Evolutionary conservation across 2,329 filamentous ascomycete genomes (phyloP).

Genomic region (Zelopaecilomyces penicillatus): DNA sequence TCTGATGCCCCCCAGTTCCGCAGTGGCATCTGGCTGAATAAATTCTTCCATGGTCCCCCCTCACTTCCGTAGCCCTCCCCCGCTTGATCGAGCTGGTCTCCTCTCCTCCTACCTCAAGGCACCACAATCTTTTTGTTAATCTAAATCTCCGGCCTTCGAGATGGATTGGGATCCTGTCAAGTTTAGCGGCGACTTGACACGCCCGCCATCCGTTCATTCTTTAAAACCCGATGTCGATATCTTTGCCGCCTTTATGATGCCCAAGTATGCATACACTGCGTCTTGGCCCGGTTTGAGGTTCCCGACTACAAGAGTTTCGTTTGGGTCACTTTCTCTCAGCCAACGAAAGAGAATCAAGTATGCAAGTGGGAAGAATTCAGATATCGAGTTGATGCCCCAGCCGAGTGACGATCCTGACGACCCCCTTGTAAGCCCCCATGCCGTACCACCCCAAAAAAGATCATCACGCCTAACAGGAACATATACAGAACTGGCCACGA

Average conservation of each 20-base stretch:
- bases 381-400: slow-evolving; percentile 43
- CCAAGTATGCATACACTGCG: neutral
- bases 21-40: no score
- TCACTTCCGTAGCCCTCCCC: no score
- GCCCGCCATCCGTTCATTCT: slow-evolving; percentile 8
- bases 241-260: slow-evolving; percentile 5
- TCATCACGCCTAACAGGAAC: neutral
- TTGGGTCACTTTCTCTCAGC: slow-evolving; percentile 8
- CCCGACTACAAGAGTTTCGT: slow-evolving; percentile 5
- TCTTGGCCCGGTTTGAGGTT: slow-evolving; percentile 2
- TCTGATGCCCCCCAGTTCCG: no score
- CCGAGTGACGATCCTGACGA: slow-evolving; percentile 47
- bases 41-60: no score
- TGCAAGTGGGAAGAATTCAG: slow-evolving; percentile 33
- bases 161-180: slow-evolving; percentile 7
- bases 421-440: slow-evolving; percentile 38
- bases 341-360: slow-evolving; percentile 35
- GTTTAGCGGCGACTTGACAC: neutral
- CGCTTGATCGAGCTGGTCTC: slow-evolving; percentile 6
- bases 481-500: slow-evolving; percentile 43
- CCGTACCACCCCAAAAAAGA: neutral
- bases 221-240: slow-evolving; percentile 3
- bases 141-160: neutral
- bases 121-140: neutral
- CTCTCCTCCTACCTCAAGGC: neutral